Evolutionary conservation across 2,329 filamentous ascomycete species (phyloP).

Genomic region (Ceratocystis lukuohia): DNA sequence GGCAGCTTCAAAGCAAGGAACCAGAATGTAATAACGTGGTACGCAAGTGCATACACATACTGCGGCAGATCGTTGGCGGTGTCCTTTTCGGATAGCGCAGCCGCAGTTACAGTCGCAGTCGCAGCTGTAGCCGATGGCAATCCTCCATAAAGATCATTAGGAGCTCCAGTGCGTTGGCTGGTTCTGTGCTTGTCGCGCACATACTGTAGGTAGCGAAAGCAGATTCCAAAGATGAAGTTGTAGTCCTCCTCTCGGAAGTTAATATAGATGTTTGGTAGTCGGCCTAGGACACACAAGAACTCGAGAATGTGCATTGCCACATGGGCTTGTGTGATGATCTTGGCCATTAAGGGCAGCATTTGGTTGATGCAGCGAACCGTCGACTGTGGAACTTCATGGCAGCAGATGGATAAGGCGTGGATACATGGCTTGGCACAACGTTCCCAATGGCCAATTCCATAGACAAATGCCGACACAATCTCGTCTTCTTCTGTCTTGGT

Average conservation of each 20-base stretch:
- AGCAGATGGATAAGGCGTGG: slow-evolving; percentile 86
- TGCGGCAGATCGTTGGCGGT: slow-evolving; percentile 64
- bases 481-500: slow-evolving; percentile 78
- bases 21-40: slow-evolving; percentile 95
- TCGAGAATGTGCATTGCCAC: slow-evolving; percentile 92
- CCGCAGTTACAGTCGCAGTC: slow-evolving; percentile 13
- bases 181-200: slow-evolving; percentile 53
- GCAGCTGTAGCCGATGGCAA: slow-evolving; percentile 19
- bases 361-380: slow-evolving; percentile 74
- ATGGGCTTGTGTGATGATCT: slow-evolving; percentile 85
- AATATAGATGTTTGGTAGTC: slow-evolving; percentile 69
- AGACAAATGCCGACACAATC: slow-evolving; percentile 72
- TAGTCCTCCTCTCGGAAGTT: slow-evolving; percentile 89
- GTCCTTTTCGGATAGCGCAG: slow-evolving; percentile 20
- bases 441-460: slow-evolving; percentile 73
- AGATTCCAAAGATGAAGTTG: slow-evolving; percentile 87
- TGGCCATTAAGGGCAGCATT: slow-evolving; percentile 84
- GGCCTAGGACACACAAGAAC: slow-evolving; percentile 79
- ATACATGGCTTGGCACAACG: slow-evolving; percentile 85
- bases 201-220: slow-evolving; percentile 83
- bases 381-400: slow-evolving; percentile 80
- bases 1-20: slow-evolving; percentile 78
- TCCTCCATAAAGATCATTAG: slow-evolving; percentile 7
- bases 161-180: slow-evolving; percentile 31
- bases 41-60: slow-evolving; percentile 86